Base-by-base conservation (phyloP, 371 early-diverging fungal species). In the Mortierella polycephala region DNA sequence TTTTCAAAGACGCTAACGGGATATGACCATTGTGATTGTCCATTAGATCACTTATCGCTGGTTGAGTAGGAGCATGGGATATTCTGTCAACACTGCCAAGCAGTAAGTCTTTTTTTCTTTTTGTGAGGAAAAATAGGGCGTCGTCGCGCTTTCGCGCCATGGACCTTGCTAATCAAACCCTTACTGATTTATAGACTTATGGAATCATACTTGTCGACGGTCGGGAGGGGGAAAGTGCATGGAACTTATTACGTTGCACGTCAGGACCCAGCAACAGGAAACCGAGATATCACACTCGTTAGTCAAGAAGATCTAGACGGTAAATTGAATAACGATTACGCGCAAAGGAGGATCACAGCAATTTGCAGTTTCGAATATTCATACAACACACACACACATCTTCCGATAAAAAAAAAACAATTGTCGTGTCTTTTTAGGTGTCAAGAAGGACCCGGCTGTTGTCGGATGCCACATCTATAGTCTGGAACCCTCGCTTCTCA, bases 51-150 rank as follows among this genome's bases (percentile, higher is more conserved):
- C 80, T 12, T 79, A 79, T 45, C 69, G 74, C 7, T 79, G 80
- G 80, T 39, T 79, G 55, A 79, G 80, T 54, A 68, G 80, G 49
- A 79, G 80, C 57, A 67, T 79, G 74, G 74, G 74, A 18, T 62
- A 62, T 56, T 73, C 73, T 65, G 80, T 79, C 63, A 79, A 79
- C 23, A 54, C 62, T 21, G 69, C 80, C 11, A 79, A 79, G 45
- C 63, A 66, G 80, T 79, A 69, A 57, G 67, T 9, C 9, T n/a
- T 5, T 21, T 18, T 41, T 54, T 10, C 10, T 5, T n/a, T 18
- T 30, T 30, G 20, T 54, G 8, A 30, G 14, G 23, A 14, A 8
- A 8, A 23, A 44, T 7, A 4, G 1, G 42, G 39, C 13, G 49
- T 7, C 12, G 11, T 30, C 11, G 42, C 13, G 23, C 46, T 44